Evolutionary conservation across 441 rosid genomes (phyloP).

Genomic region (Euphorbia celastroides): DNA sequence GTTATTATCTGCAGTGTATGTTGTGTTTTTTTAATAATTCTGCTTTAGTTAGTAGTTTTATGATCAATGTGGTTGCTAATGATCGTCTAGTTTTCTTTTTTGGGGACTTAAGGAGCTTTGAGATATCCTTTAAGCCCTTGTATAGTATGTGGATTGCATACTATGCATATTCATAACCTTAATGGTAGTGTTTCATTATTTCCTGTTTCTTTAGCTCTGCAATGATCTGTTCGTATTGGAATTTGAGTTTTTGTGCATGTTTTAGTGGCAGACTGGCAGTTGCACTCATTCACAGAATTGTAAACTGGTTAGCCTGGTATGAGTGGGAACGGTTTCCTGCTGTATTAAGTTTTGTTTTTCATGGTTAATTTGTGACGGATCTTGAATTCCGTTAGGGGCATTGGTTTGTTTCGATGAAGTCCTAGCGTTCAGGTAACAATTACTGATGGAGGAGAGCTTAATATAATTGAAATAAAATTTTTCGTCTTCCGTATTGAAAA

Average conservation of each 20-base stretch:
- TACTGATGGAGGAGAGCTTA: background rate
- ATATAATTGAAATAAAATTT: background rate
- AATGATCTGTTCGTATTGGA: too few species aligned
- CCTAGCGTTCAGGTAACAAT: background rate
- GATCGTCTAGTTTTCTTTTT: background rate
- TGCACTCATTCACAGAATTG: background rate
- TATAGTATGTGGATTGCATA: background rate
- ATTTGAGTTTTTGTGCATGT: background rate
- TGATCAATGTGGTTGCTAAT: background rate
- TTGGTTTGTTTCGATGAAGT: background rate
- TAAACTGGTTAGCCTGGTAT: background rate
- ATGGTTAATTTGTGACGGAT: background rate
- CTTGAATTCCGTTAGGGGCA: background rate
- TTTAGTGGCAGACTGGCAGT: constrained; percentile 1
- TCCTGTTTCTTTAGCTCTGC: background rate
- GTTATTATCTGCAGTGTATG: too few species aligned
- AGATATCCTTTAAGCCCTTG: background rate
- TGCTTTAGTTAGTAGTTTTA: background rate
- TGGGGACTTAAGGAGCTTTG: background rate
- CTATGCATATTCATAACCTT: background rate
- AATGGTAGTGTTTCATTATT: background rate
- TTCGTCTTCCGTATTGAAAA: background rate
- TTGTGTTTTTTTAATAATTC: background rate
- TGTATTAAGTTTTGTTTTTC: background rate
- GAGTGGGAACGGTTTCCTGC: background rate